Evolutionary conservation across 2,329 filamentous ascomycete species (phyloP), one percentile per base, ranked within the genome.

Genomic region (Pseudogymnoascus sp.): DNA sequence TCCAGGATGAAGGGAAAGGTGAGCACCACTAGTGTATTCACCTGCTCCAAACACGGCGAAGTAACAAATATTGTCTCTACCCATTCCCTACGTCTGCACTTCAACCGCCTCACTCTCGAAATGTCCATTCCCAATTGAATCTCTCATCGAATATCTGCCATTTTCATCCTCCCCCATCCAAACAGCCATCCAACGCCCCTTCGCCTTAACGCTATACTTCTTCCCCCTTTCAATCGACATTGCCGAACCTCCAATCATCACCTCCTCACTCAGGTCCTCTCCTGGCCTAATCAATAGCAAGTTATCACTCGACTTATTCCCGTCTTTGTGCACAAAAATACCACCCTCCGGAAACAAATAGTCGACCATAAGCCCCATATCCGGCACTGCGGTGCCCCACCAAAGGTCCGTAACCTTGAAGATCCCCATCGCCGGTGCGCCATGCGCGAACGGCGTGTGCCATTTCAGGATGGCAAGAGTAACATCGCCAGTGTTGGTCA

Each of bases 381-480:
- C 47, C 8, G 25, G 47, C 14, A 53, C 47, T 25, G 25, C 47
- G n/a, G 23, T 53, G 14, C 47, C 47, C 47, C 14, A 47, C 2
- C 42, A 3, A 25, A 31, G 8, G 47, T 53, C 47, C 16, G 69
- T 69, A 47, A 76, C 70, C 37, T 72, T 71, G 61, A 77, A 72
- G 8, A 66, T 69, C 10, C 72, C 70, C 47, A 73, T 64, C 0
- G 70, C 62, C 2, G 74, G 61, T 5, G 74, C 74, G 5, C 65
- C 66, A 5, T 68, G 64, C 60, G 77, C 76, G 3, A 77, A 67
- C 1, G 74, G 75, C 4, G 69, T 74, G 2, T 69, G 71, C 75
- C 75, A 78, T 64, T 67, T 70, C 3, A 78, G 67, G 4, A 77
- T 47, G 0, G 72, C 76, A 12, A 76, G 62, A 12, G 71, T 62